Conservation (phyloP, 169 alveolate genomes). For the Plasmodium gonderi region DNA sequence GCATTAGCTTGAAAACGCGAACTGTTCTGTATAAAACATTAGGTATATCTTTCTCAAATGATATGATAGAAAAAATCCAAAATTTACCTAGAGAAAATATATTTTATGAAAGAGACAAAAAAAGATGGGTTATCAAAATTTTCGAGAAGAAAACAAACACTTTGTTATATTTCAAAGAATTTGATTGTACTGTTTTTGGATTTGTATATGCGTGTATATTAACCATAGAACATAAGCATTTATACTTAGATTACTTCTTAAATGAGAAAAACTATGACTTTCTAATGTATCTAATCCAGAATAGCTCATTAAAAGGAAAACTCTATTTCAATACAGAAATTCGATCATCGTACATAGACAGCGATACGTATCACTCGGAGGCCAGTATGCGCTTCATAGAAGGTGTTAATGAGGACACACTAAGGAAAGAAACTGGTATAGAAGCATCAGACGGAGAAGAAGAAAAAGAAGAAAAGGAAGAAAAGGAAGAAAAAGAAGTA, state of each 20-base stretch:
- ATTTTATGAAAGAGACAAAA: constrained; percentile 51
- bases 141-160: constrained; percentile 33
- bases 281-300: constrained; percentile 32
- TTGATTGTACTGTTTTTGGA: constrained; percentile 71
- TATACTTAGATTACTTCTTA: constrained; percentile 60
- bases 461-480: background rate
- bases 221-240: constrained; percentile 55
- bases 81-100: constrained; percentile 57
- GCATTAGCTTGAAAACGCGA: constrained; percentile 5
- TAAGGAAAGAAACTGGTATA: background rate
- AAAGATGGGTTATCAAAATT: constrained; percentile 70
- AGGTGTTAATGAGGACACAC: background rate
- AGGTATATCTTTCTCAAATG: constrained; percentile 29
- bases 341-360: background rate
- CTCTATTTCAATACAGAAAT: background rate
- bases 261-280: constrained; percentile 56
- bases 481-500: background rate
- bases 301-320: constrained; percentile 3
- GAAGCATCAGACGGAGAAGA: background rate
- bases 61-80: constrained; percentile 18
- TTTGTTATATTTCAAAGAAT: constrained; percentile 52
- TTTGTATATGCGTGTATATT: constrained; percentile 67
- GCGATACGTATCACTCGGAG: background rate
- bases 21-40: constrained; percentile 6
- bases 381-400: background rate